These are phyloP conservation scores for Calonectria leucothoes DNA, from an alignment of 2,329 filamentous ascomycete species.

Conservation along the genomic window DNA sequence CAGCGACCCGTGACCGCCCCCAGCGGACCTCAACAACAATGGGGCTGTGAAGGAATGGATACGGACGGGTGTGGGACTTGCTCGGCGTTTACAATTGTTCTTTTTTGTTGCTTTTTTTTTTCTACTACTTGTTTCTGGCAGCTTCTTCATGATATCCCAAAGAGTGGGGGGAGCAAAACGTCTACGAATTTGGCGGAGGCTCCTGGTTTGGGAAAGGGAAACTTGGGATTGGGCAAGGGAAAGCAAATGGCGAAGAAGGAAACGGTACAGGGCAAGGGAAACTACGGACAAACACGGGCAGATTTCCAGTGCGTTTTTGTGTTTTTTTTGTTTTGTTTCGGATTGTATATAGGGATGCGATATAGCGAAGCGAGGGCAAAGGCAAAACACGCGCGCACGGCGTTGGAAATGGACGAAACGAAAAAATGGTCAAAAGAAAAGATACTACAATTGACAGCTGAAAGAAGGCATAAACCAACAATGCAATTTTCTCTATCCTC, in stretches of 20 bases:
- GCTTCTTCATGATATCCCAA: constrained; percentile 44
- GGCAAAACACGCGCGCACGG: constrained; percentile 12
- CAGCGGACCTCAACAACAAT: constrained; percentile 18
- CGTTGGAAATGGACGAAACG: not conserved
- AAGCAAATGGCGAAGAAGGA: constrained; percentile 27
- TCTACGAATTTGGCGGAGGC: constrained; percentile 33
- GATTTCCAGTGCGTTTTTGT: constrained; percentile 21
- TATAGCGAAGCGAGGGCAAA: not conserved
- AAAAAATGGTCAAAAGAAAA: constrained; percentile 8
- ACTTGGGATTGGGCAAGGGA: constrained; percentile 29
- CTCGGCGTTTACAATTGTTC: constrained; percentile 34
- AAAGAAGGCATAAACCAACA: not conserved
- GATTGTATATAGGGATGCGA: constrained; percentile 22
- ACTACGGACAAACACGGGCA: not conserved
- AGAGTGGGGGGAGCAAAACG: constrained; percentile 32
- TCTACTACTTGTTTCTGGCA: constrained; percentile 34
- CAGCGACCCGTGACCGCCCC: constrained; percentile 31
- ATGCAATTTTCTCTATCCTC: not conserved
- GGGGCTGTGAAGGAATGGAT: constrained; percentile 27
- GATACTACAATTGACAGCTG: not conserved
- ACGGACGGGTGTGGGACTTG: constrained; percentile 31
- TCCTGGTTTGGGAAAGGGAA: constrained; percentile 35
- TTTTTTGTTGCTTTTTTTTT: constrained; percentile 29
- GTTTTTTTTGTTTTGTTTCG: constrained; percentile 12
- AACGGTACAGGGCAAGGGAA: constrained; percentile 11